A percentile compares a stretch with the other conserved stretches of the same genome.
Conservation (phyloP, 2,329 filamentous ascomycete species). For the Fusarium newnesense region DNA sequence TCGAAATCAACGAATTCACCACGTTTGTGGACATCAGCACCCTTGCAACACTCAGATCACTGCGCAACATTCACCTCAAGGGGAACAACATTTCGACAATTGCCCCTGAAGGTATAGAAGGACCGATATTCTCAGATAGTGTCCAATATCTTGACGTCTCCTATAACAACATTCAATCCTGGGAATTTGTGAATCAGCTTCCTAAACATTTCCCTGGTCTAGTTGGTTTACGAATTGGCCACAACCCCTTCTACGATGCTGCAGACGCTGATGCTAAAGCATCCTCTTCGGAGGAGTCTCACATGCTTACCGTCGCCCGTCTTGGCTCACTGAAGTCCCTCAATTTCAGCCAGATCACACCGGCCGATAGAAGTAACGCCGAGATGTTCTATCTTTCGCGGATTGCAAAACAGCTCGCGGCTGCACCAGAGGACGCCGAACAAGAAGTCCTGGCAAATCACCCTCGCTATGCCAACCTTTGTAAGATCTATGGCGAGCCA, state of each 20-base stretch:
- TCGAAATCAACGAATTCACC: conserved; percentile 78
- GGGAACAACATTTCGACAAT: conserved; percentile 74
- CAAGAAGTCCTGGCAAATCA: conserved; percentile 69
- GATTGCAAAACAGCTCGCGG: conserved; percentile 79
- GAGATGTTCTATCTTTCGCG: conserved; percentile 93
- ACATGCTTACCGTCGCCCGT: conserved; percentile 87
- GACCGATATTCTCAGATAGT: conserved; percentile 61
- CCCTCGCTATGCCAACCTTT: conserved; percentile 78
- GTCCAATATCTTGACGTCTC: conserved; percentile 78
- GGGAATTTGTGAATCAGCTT: conserved; percentile 79
- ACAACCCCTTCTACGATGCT: conserved; percentile 83
- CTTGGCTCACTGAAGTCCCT: conserved; percentile 74
- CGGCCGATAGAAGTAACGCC: conserved; percentile 82
- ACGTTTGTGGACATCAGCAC: conserved; percentile 66
- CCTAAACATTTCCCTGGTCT: conserved; percentile 76
- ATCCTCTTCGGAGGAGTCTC: conserved; percentile 78
- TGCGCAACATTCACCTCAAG: conserved; percentile 76
- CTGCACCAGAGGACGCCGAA: conserved; percentile 64
- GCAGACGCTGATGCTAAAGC: conserved; percentile 53
- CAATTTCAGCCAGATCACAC: conserved; percentile 78
- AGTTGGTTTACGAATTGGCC: conserved; percentile 78
- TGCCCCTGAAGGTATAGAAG: conserved; percentile 35
- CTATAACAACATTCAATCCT: conserved; percentile 74
- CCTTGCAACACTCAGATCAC: conserved; percentile 60
- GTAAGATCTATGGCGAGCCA: conserved; percentile 79